These are phyloP conservation scores for Ceratopteris richardii DNA, from an alignment of 75 land plant species.

Conservation along the genomic window DNA sequence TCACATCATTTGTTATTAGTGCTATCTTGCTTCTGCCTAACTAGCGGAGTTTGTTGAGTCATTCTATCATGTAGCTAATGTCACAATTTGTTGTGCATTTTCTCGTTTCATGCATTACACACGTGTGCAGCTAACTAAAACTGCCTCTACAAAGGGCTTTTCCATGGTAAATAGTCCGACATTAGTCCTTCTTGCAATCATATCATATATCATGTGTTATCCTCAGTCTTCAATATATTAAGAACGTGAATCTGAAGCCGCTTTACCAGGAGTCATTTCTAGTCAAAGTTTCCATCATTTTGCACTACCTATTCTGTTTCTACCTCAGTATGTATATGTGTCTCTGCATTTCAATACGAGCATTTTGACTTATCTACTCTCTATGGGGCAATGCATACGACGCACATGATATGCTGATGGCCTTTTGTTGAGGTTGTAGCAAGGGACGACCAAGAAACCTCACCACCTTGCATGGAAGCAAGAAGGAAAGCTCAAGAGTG, in stretches of 20 bases:
- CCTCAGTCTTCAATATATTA: constrained; percentile 17
- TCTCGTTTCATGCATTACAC: background rate
- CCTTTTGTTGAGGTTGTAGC: too few species aligned
- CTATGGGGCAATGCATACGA: constrained; percentile 40
- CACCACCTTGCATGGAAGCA: too few species aligned
- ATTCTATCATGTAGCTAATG: background rate
- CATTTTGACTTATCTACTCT: constrained; percentile 16
- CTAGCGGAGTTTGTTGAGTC: too few species aligned
- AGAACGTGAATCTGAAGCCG: constrained; percentile 18
- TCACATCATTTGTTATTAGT: too few species aligned
- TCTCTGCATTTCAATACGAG: constrained; percentile 12
- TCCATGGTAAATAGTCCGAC: constrained; percentile 26
- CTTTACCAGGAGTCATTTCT: constrained; percentile 14
- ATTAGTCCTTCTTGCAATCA: constrained; percentile 19
- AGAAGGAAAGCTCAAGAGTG: too few species aligned
- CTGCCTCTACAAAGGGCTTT: constrained; percentile 20
- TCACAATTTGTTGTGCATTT: background rate
- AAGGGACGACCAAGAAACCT: too few species aligned
- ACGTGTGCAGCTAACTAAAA: constrained; percentile 15
- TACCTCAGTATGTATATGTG: constrained; percentile 35
- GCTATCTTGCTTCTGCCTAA: too few species aligned
- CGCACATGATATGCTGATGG: constrained; percentile 20
- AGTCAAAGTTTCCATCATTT: constrained; percentile 15
- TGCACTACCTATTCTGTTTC: constrained; percentile 32
- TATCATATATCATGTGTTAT: constrained; percentile 18